A percentile compares a stretch with the other conserved stretches of the same genome.
Evolutionary conservation across 1,284 basidiomycete species (phyloP).

Genomic region (Microbotryum violaceum): DNA sequence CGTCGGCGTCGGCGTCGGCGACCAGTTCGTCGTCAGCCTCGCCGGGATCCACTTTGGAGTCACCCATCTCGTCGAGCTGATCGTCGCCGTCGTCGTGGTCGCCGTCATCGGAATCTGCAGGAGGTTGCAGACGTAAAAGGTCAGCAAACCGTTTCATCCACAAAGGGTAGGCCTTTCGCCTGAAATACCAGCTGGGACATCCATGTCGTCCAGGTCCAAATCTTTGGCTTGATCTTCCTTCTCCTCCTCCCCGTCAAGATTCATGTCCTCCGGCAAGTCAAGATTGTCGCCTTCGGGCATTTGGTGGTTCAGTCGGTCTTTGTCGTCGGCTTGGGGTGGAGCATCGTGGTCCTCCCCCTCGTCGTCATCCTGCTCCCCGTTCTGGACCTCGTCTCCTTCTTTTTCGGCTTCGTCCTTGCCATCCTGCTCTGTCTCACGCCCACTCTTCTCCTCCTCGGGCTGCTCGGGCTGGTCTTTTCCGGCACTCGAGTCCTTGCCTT

Average conservation of each 20-base stretch:
- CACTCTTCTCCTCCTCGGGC: constrained; percentile 40
- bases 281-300: constrained; percentile 67
- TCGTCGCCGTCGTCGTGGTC: constrained; percentile 36
- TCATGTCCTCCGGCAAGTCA: constrained; percentile 74
- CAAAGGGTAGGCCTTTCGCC: background rate
- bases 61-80: constrained; percentile 37
- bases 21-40: constrained; percentile 35
- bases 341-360: constrained; percentile 47
- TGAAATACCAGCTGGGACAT: constrained; percentile 15
- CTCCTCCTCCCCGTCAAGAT: constrained; percentile 47
- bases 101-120: constrained; percentile 23
- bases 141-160: background rate
- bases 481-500: constrained; percentile 53
- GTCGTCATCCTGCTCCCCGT: constrained; percentile 37
- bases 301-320: constrained; percentile 59
- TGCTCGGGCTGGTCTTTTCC: constrained; percentile 51
- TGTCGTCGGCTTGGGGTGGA: constrained; percentile 49
- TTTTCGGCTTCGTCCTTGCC: constrained; percentile 37
- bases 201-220: constrained; percentile 36
- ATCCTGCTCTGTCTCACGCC: constrained; percentile 42
- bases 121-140: background rate
- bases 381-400: constrained; percentile 35
- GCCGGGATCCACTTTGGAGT: constrained; percentile 37
- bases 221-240: constrained; percentile 35
- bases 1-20: constrained; percentile 27